A percentile compares a stretch with the other conserved stretches of the same genome.
These are phyloP conservation scores for Apiospora koreana DNA, from an alignment of 2,329 filamentous ascomycete genomes.

Conservation along the genomic window DNA sequence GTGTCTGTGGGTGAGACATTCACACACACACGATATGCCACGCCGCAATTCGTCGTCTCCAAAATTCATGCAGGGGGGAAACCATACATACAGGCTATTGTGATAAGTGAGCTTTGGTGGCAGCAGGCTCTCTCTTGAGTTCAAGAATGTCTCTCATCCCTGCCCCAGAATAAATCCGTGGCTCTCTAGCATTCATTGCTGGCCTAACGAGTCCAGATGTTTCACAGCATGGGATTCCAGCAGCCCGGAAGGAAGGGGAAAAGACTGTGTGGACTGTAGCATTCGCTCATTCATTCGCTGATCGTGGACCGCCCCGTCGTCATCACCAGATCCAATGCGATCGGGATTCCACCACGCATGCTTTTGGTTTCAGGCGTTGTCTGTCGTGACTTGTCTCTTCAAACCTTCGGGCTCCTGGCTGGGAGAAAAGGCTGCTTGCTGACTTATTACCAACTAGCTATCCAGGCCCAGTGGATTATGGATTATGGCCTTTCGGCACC, in stretches of 20 bases:
- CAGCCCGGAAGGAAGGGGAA: not conserved
- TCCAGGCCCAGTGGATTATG: not conserved
- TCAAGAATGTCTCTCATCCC: not conserved
- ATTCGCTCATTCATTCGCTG: not conserved
- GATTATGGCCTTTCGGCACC: not conserved
- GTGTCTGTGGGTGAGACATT: not conserved
- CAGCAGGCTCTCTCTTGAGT: not conserved
- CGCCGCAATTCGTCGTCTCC: not conserved
- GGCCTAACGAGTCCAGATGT: not conserved
- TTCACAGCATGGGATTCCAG: not conserved
- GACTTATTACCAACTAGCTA: not conserved
- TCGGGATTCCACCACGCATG: constrained; percentile 4
- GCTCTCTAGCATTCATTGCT: not conserved
- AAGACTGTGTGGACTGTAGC: not conserved
- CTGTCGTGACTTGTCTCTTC: not conserved
- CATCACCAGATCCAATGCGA: not conserved
- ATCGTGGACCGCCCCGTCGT: not conserved
- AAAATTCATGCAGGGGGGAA: not conserved
- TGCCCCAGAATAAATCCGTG: not conserved
- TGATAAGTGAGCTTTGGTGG: too few relatives aligned
- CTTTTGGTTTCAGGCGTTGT: not conserved
- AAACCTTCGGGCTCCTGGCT: not conserved
- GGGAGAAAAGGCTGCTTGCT: not conserved
- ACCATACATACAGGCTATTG: not conserved
- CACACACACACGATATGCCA: not conserved